Evolutionary conservation across 495 filamentous ascomycete species (phyloP), one percentile per base, ranked within the genome.

Genomic region (Penicillium crystallinum): DNA sequence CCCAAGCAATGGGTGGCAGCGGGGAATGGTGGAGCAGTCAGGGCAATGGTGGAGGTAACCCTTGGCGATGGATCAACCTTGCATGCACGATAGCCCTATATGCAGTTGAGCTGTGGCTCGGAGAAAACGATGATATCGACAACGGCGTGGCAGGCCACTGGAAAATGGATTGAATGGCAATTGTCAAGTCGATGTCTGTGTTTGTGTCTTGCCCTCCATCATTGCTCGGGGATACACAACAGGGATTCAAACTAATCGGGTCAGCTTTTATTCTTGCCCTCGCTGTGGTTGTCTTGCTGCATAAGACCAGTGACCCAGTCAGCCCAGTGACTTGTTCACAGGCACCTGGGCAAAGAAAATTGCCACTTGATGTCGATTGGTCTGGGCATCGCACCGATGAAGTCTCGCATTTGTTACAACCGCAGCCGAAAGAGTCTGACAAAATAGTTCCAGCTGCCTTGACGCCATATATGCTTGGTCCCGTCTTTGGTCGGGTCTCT

Each of bases 31-130:
- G 89, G 89, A 91, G 82, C 31, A 83, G 69, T 23, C 86, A 91
- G 60, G 88, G 85, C 15, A 85, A 86, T 49, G 81, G 83, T 12
- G 90, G 89, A 9, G 87, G 89, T 1, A 92, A 93, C 60, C 74
- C 90, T 2, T 95, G 89, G 89, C 78, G 90, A 25, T 97, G 93
- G 93, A 78, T 95, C 50, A 98, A 98, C 61, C 73, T 97, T 41
- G 86, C 81, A 15, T 83, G 81, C 38, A 96, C 91, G 0, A 95
- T 96, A 85, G 80, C 78, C 6, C 65, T 97, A 19, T 98, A 97
- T 64, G 86, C 90, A 1, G 74, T 97, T 38, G 92, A 97, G 70
- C 69, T 97, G 27, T 89, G 87, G 58, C 75, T 97, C 2, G 88
- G 90, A 0, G 85, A 88, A 39, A 83, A 89, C 40, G 84, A 77